A percentile compares a stretch with the other conserved stretches of the same genome.
These are phyloP conservation scores for Mortierella sp. DNA, from an alignment of 371 early-diverging fungal species.

Conservation along the genomic window DNA sequence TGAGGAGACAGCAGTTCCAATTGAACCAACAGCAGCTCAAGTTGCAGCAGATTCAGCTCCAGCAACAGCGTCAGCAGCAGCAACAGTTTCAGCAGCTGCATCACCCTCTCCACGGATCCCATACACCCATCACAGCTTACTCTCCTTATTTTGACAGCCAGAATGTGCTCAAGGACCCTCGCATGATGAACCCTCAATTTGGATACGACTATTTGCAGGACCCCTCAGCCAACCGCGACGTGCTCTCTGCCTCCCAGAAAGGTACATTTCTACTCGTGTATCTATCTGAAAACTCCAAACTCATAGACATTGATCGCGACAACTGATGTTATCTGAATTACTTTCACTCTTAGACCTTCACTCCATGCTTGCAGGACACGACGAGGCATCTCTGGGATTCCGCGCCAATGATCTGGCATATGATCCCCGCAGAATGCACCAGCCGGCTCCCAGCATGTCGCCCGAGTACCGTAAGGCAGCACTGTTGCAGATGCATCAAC, in stretches of 20 bases:
- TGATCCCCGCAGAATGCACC: slow-evolving; percentile 32
- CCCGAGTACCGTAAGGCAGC: slow-evolving; percentile 29
- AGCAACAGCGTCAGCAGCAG: slow-evolving; percentile 35
- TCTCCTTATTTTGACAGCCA: slow-evolving; percentile 38
- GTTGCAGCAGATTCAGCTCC: slow-evolving; percentile 52
- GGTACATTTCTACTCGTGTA: slow-evolving; percentile 6
- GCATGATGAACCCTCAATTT: slow-evolving; percentile 28
- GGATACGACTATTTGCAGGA: slow-evolving; percentile 27
- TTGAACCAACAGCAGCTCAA: slow-evolving; percentile 57
- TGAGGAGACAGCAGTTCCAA: slow-evolving; percentile 45
- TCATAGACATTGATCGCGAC: neutral
- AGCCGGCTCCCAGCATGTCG: slow-evolving; percentile 12
- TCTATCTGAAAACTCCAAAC: neutral
- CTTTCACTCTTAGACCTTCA: slow-evolving; percentile 13
- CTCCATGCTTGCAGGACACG: slow-evolving; percentile 32
- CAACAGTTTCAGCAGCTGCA: slow-evolving; percentile 37
- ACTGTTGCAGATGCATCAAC: slow-evolving; percentile 20
- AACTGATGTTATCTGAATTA: neutral
- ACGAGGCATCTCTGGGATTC: slow-evolving; percentile 38
- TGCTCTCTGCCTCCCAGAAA: slow-evolving; percentile 21
- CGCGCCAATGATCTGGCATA: slow-evolving; percentile 39
- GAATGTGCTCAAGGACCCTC: slow-evolving; percentile 21
- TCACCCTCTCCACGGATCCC: slow-evolving; percentile 34
- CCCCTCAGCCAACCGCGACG: slow-evolving; percentile 3
- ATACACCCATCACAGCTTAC: slow-evolving; percentile 29